phyloP scores from a whole-genome alignment of 176 grass and related monocot genomes.

The Phyllostachys edulis region DNA sequence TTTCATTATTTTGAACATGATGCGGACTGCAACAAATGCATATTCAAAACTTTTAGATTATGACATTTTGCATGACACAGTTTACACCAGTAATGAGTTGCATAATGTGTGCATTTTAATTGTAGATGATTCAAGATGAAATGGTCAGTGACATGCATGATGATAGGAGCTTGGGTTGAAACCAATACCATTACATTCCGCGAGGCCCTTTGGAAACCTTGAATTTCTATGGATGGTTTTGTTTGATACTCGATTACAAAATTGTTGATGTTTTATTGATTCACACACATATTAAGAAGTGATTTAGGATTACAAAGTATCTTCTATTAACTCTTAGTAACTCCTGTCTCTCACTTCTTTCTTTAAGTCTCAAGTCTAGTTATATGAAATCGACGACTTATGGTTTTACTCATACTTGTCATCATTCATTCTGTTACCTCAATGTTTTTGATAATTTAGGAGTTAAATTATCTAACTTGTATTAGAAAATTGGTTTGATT shows the following conservation, averaged over 20 bases:
- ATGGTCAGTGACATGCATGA: slow-evolving; percentile 74
- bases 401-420: background rate
- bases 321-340: background rate
- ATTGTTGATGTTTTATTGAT: background rate
- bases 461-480: background rate
- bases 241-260: too few relatives aligned
- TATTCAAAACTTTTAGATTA: background rate
- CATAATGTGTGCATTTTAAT: background rate
- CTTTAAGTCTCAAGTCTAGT: background rate
- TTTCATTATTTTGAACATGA: slow-evolving; percentile 8
- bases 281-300: background rate
- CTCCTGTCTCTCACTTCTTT: background rate
- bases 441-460: slow-evolving; percentile 3
- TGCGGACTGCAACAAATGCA: background rate
- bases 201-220: background rate
- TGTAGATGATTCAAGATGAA: slow-evolving; percentile 82
- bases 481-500: background rate
- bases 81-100: background rate
- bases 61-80: background rate
- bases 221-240: background rate
- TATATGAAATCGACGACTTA: background rate
- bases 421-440: background rate
- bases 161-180: slow-evolving; percentile 72
- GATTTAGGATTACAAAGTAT: background rate
- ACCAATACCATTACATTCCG: background rate